phyloP scores from a whole-genome alignment of 768 basidiomycete genomes.

The Tricholoma flavovirens region DNA sequence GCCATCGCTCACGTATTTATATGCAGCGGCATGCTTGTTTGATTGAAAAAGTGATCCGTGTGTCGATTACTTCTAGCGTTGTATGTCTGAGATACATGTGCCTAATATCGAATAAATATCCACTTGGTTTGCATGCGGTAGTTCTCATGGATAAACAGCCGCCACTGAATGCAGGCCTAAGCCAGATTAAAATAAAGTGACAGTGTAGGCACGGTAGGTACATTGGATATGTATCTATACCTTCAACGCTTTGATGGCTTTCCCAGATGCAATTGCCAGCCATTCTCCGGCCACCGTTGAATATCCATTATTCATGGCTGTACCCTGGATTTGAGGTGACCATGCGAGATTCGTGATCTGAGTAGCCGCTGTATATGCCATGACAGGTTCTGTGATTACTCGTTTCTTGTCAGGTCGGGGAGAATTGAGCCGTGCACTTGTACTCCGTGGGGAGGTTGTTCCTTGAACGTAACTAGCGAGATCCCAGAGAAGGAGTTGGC shows the following conservation, averaged over 20 bases:
- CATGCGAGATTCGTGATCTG: slow-evolving; percentile 85
- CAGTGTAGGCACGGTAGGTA: background rate
- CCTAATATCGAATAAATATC: background rate
- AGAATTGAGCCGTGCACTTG: slow-evolving; percentile 69
- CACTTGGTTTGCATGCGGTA: background rate
- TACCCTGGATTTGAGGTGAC: slow-evolving; percentile 79
- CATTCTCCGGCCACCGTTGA: slow-evolving; percentile 77
- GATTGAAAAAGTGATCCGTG: background rate
- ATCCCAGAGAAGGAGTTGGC: slow-evolving; percentile 93
- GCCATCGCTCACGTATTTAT: background rate
- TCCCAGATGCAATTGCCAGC: slow-evolving; percentile 81
- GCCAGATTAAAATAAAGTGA: background rate
- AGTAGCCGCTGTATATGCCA: slow-evolving; percentile 73
- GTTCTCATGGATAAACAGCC: background rate
- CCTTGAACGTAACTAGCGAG: slow-evolving; percentile 58
- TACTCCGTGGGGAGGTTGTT: slow-evolving; percentile 64
- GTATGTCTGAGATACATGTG: background rate
- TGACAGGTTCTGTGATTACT: slow-evolving; percentile 67
- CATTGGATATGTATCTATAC: slow-evolving; percentile 34
- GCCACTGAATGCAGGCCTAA: background rate
- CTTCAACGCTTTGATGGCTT: slow-evolving; percentile 75
- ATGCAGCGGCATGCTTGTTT: slow-evolving; percentile 19
- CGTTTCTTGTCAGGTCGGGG: slow-evolving; percentile 80
- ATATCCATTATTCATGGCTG: slow-evolving; percentile 70
- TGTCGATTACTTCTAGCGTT: background rate